Evolutionary conservation across 164 flowering plant genomes (phyloP), one percentile per base, ranked within the genome.

Genomic region (Piper longum): DNA sequence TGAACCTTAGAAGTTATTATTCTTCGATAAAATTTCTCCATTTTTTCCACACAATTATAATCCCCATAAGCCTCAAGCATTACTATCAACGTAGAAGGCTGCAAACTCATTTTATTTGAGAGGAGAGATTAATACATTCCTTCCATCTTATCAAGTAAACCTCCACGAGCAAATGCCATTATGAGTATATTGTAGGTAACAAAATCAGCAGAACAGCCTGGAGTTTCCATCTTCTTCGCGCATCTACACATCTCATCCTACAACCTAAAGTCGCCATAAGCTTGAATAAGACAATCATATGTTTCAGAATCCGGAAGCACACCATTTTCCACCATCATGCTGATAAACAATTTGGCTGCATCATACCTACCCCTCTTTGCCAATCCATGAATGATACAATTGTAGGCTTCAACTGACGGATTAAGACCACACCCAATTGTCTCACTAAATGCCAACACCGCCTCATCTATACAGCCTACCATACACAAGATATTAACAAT

Each of bases 21-120:
- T 68, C 66, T 75, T 42, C 59, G 70, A 59, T 75, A 79, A 69
- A 72, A 17, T 51, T 69, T 74, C 66, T 85, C 85, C 85, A 83
- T 82, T 78, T 81, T 78, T 41, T 73, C 79, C 55, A 82, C 11
- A 18, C 77, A 66, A 58, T 82, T 81, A 43, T 79, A 72, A 52
- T 65, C 70, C 3, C 78, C 74, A 75, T 85, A 83, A 42, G 78
- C 82, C 61, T 83, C 91, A 39, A 83, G 80, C 84, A 85, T 82
- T 42, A 80, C 74, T n/a, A 80, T 58, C 74, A 79, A 67, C 55
- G 85, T 73, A 2, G 76, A 73, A 17, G 80, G 44, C 43, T 76
- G 75, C 70, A 79, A 66, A 59, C 48, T 63, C 83, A 81, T 73
- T 70, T 56, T 42, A 65, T 72, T 79, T 36, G 78, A 68, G 14